Base-by-base conservation (phyloP, 2,329 filamentous ascomycete genomes). In the Cryoendolithus antarcticus region DNA sequence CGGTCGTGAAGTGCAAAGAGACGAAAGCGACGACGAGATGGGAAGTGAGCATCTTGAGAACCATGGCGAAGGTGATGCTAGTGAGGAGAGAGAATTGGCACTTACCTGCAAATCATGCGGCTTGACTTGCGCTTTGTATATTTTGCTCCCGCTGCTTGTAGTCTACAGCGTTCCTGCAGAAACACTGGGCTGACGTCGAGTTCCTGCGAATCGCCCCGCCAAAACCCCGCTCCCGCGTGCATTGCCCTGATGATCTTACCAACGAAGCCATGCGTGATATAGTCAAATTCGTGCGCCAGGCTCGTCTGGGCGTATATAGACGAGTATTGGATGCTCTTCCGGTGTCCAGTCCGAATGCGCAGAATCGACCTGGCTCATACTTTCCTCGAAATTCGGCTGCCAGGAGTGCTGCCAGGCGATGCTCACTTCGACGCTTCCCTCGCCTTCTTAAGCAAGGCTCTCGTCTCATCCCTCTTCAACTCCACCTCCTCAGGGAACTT, bases 391-490 rank as follows among this genome's bases (percentile, higher is more conserved):
- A n/a, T n/a, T n/a, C n/a, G n/a, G n/a, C n/a, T n/a, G n/a, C n/a
- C n/a, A n/a, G n/a, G n/a, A n/a, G n/a, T n/a, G n/a, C n/a, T n/a
- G n/a, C n/a, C n/a, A n/a, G n/a, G n/a, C n/a, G 7, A 30, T 30
- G 7, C 11, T 12, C 35, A 32, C 12, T 32, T 30, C 42, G 45
- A 45, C 4, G 24, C 19, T 35, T 57, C 51, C 32, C 32, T 50
- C 15, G 43, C 53, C 37, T 32, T 40, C 44, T 38, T 34, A 15
- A 55, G 15, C 36, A 55, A 38, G 36, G 43, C 37, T 34, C 45
- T 53, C 15, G 44, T 56, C 41, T 54, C 53, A 41, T 54, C 45
- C 39, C 43, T 51, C 45, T 49, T 50, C 52, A 57, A 49, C 32
- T 39, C 39, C 29, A 53, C 47, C 30, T 50, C 42, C 32, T 48